Conservation (phyloP, 257 asterid genomes). For the Solanum piurae region DNA sequence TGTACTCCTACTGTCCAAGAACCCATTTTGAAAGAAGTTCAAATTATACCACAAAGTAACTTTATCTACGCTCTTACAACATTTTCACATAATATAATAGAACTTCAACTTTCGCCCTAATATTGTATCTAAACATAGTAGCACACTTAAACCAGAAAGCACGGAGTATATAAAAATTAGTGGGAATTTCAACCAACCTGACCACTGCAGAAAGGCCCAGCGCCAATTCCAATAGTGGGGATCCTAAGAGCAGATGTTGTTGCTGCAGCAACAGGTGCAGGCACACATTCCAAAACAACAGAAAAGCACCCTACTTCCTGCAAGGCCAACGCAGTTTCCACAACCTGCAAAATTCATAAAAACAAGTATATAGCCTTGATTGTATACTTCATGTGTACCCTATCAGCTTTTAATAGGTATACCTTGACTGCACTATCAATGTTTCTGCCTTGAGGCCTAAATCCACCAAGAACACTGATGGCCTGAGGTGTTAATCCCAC, state of each 20-base stretch:
- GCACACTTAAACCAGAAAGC: not conserved
- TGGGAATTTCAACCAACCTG: constrained; percentile 41
- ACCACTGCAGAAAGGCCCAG: constrained; percentile 88
- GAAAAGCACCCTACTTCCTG: constrained; percentile 93
- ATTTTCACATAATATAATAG: not conserved
- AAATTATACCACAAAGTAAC: not conserved
- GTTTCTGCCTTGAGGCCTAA: constrained; percentile 86
- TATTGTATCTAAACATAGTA: not conserved
- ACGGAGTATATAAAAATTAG: not conserved
- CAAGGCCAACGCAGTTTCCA: constrained; percentile 76
- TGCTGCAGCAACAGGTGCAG: constrained; percentile 93
- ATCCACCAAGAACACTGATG: constrained; percentile 93
- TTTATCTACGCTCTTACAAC: not conserved
- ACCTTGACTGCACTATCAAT: constrained; percentile 84
- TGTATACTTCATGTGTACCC: not conserved
- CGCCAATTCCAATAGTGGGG: constrained; percentile 95
- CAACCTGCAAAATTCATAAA: constrained; percentile 36
- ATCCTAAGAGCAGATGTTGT: constrained; percentile 73
- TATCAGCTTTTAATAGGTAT: not conserved
- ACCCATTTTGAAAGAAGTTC: not conserved
- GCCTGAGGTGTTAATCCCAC: constrained; percentile 99
- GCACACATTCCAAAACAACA: constrained; percentile 83
- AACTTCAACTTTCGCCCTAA: not conserved
- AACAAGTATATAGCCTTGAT: not conserved
- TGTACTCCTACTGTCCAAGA: not conserved